These are phyloP conservation scores for Phialophora expanda DNA, from an alignment of 2,329 filamentous ascomycete species.

Conservation along the genomic window DNA sequence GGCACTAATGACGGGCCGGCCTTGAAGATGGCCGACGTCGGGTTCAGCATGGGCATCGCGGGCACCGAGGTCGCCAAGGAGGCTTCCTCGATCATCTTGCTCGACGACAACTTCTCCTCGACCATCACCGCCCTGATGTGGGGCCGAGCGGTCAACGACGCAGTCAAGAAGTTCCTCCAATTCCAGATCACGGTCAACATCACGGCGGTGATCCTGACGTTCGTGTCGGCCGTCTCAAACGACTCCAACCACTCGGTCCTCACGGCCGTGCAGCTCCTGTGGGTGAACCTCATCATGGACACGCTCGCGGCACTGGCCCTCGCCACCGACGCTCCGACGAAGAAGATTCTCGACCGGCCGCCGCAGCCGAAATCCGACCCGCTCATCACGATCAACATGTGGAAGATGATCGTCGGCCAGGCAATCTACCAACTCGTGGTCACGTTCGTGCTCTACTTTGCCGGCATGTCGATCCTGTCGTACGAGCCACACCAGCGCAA, in stretches of 20 bases:
- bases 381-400: slow-evolving; percentile 88
- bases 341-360: slow-evolving; percentile 78
- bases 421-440: slow-evolving; percentile 82
- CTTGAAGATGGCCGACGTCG: slow-evolving; percentile 69
- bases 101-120: slow-evolving; percentile 69
- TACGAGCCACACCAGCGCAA: slow-evolving; percentile 53
- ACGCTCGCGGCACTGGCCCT: slow-evolving; percentile 88
- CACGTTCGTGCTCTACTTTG: slow-evolving; percentile 84
- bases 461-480: slow-evolving; percentile 64
- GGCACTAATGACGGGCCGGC: slow-evolving; percentile 71
- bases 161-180: slow-evolving; percentile 70
- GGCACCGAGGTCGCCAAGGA: slow-evolving; percentile 72
- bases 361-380: slow-evolving; percentile 75
- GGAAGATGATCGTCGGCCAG: slow-evolving; percentile 99
- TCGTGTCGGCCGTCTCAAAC: slow-evolving; percentile 81
- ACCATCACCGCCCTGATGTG: slow-evolving; percentile 71
- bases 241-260: slow-evolving; percentile 73
- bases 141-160: slow-evolving; percentile 72
- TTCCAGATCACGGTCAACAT: slow-evolving; percentile 80
- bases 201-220: slow-evolving; percentile 84
- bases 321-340: slow-evolving; percentile 86
- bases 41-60: slow-evolving; percentile 71
- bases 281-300: slow-evolving; percentile 98
- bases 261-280: slow-evolving; percentile 87
- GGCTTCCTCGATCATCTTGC: slow-evolving; percentile 69